Percentiles rank a stretch among this genome's conserved stretches.
These are phyloP conservation scores for Wickerhamomyces strasburgensis DNA, from an alignment of 805 yeast species.

Conservation along the genomic window DNA sequence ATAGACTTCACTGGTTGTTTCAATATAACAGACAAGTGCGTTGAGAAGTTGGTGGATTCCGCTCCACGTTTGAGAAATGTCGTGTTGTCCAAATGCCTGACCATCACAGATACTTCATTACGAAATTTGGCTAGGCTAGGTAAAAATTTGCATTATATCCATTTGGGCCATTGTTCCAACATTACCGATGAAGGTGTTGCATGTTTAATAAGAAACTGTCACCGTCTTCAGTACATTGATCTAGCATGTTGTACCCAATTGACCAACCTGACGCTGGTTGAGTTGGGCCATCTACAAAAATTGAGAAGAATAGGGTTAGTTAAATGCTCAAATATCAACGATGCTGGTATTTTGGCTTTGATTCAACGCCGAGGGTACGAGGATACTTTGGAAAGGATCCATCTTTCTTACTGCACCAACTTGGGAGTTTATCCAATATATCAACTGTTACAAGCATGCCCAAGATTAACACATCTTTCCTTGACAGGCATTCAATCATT, in stretches of 20 bases:
- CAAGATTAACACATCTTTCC: conserved; percentile 82
- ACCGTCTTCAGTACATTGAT: conserved; percentile 86
- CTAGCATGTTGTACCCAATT: conserved; percentile 90
- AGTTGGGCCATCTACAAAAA: conserved; percentile 69
- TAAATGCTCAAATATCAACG: conserved; percentile 83
- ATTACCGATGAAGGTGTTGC: conserved; percentile 88
- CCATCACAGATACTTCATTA: conserved; percentile 77
- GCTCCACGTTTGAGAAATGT: conserved; percentile 89
- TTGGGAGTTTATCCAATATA: conserved; percentile 75
- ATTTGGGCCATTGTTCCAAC: conserved; percentile 88
- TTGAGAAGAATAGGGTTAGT: conserved; percentile 90
- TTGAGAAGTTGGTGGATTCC: conserved; percentile 61
- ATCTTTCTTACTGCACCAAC: conserved; percentile 83
- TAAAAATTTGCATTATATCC: conserved; percentile 78
- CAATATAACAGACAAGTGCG: conserved; percentile 72
- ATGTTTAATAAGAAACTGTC: conserved; percentile 68
- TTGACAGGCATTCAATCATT: conserved; percentile 91
- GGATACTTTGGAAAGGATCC: conserved; percentile 87
- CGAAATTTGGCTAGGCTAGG: conserved; percentile 69
- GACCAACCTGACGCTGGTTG: conserved; percentile 76
- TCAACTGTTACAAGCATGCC: conserved; percentile 71
- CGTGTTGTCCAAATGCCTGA: conserved; percentile 82
- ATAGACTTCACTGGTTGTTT: conserved; percentile 82
- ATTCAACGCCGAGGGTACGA: conserved; percentile 65
- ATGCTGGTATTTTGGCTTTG: conserved; percentile 68